phyloP scores from a whole-genome alignment of 2,329 filamentous ascomycete species.

The Tricladium varicosporioides region DNA sequence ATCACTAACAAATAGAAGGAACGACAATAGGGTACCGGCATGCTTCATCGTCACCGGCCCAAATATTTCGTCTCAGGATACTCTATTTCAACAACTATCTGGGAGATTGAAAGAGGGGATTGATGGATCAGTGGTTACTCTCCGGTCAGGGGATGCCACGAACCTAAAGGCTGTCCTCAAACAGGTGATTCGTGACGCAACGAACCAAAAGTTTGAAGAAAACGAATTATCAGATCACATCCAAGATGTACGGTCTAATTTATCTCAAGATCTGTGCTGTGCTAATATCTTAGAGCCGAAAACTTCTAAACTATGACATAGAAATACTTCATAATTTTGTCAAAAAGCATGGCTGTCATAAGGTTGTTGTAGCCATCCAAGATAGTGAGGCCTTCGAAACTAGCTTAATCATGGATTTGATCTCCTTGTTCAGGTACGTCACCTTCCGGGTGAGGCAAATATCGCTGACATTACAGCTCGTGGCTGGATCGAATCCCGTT shows the following conservation, averaged over 20 bases:
- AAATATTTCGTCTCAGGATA: constrained; percentile 71
- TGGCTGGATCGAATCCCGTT: constrained; percentile 79
- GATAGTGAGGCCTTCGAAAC: constrained; percentile 82
- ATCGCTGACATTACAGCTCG: constrained; percentile 38
- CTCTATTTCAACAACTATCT: constrained; percentile 70
- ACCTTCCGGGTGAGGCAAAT: not conserved
- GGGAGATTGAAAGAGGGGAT: constrained; percentile 48
- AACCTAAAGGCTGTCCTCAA: constrained; percentile 74
- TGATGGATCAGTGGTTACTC: constrained; percentile 57
- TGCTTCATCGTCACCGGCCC: constrained; percentile 76
- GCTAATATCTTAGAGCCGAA: constrained; percentile 48
- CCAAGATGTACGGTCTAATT: constrained; percentile 44
- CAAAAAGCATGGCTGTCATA: constrained; percentile 49
- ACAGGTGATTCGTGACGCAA: constrained; percentile 68
- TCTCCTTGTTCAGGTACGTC: constrained; percentile 65
- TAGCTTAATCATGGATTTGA: constrained; percentile 66
- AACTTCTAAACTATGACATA: constrained; percentile 75
- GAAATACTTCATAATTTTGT: constrained; percentile 65
- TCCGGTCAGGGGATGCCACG: constrained; percentile 69
- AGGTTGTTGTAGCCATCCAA: constrained; percentile 71
- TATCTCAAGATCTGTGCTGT: not conserved
- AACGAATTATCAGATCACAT: constrained; percentile 41
- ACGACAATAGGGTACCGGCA: constrained; percentile 46
- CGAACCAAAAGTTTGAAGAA: constrained; percentile 50
- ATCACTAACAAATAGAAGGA: constrained; percentile 10